Percentiles rank a stretch among this genome's conserved stretches.
These are phyloP conservation scores for Metschnikowia henanensis DNA, from an alignment of 805 yeast species.

Conservation along the genomic window DNA sequence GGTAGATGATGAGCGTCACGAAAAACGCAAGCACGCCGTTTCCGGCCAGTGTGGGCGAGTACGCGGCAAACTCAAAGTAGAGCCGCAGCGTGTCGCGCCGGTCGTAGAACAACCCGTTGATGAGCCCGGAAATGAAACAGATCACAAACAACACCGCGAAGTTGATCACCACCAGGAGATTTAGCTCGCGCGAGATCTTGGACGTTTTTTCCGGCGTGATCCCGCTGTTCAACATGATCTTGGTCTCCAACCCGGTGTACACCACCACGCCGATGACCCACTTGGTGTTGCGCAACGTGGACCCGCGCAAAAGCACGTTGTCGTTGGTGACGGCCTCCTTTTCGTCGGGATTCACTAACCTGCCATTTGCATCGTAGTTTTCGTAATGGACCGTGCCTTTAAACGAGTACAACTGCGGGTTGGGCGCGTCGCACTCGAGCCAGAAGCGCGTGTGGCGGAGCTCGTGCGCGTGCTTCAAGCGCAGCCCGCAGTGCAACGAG, in stretches of 20 bases:
- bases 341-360: slow-evolving; percentile 33
- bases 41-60: slow-evolving; percentile 57
- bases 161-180: slow-evolving; percentile 63
- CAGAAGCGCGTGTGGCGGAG: slow-evolving; percentile 56
- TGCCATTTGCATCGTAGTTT: slow-evolving; percentile 32
- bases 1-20: slow-evolving; percentile 74
- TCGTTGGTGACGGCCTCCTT: slow-evolving; percentile 61
- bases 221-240: slow-evolving; percentile 78
- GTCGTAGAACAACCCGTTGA: slow-evolving; percentile 65
- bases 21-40: slow-evolving; percentile 73
- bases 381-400: slow-evolving; percentile 64
- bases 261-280: slow-evolving; percentile 75
- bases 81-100: slow-evolving; percentile 43
- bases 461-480: slow-evolving; percentile 56
- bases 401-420: slow-evolving; percentile 59
- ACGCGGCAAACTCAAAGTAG: slow-evolving; percentile 62
- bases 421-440: slow-evolving; percentile 75
- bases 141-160: slow-evolving; percentile 59
- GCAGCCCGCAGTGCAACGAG: slow-evolving; percentile 53
- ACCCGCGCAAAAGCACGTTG: slow-evolving; percentile 70
- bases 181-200: slow-evolving; percentile 63
- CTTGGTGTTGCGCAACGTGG: slow-evolving; percentile 68
- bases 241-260: slow-evolving; percentile 77
- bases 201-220: slow-evolving; percentile 74
- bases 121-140: slow-evolving; percentile 67